A percentile compares a stretch with the other conserved stretches of the same genome.
phyloP scores from a whole-genome alignment of 805 yeast species.

The Wilhelminamyces savonicus region DNA sequence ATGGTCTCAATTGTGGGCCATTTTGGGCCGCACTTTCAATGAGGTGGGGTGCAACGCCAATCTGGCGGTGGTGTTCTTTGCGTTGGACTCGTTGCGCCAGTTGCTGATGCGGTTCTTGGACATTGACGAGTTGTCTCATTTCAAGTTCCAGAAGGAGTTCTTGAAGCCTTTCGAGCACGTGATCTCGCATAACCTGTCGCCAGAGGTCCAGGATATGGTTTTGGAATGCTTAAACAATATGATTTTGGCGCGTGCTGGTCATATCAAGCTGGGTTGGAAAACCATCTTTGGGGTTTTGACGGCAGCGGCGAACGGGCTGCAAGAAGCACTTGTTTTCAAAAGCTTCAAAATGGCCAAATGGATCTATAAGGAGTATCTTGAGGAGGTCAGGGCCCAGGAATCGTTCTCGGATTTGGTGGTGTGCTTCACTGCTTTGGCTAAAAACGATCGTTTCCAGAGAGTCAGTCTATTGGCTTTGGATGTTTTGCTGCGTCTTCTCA shows the following conservation, averaged over 20 bases:
- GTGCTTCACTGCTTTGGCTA: constrained; percentile 75
- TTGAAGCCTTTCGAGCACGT: constrained; percentile 84
- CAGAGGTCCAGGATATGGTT: constrained; percentile 80
- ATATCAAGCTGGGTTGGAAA: constrained; percentile 91
- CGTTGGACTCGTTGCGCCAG: constrained; percentile 90
- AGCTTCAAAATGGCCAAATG: constrained; percentile 58
- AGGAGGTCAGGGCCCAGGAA: constrained; percentile 62
- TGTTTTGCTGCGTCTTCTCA: constrained; percentile 56
- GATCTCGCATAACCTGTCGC: constrained; percentile 56
- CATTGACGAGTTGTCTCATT: constrained; percentile 89
- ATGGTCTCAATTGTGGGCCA: constrained; percentile 94
- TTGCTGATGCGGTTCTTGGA: constrained; percentile 87
- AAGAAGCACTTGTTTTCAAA: constrained; percentile 54
- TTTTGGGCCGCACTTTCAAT: constrained; percentile 86
- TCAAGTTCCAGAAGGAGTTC: constrained; percentile 92
- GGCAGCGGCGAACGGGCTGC: constrained; percentile 58
- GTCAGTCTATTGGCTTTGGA: constrained; percentile 76
- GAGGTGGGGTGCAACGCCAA: constrained; percentile 78
- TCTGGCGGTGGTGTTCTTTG: constrained; percentile 74
- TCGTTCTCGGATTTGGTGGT: constrained; percentile 59
- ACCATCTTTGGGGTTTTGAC: constrained; percentile 77
- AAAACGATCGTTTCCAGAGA: constrained; percentile 77
- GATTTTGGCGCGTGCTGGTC: constrained; percentile 65
- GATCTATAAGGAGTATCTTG: constrained; percentile 57
- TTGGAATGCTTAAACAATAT: constrained; percentile 84